Evolutionary conservation across 1,284 basidiomycete genomes (phyloP), one percentile per base, ranked within the genome.

Genomic region (Lignosus rhinocerotis): DNA sequence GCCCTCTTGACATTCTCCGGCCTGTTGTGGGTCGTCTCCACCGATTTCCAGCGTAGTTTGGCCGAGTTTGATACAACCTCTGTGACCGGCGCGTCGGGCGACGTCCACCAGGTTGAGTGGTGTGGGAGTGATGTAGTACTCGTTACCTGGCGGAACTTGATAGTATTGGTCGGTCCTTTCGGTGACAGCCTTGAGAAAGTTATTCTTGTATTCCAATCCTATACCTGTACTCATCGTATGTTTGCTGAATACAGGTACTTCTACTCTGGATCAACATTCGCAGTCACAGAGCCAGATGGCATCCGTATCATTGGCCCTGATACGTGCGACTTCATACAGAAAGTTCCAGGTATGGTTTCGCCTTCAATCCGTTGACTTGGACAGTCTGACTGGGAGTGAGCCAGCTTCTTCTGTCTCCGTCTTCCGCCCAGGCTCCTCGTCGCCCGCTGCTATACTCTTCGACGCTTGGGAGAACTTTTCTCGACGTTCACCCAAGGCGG

Each of bases 81-180:
- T 25, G 78, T 83, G 0, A 66, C 67, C 10, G 81, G 78, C 8
- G 82, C 78, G 0, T 79, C 84, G 17, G 87, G 85, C 2, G 70
- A 78, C 8, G 79, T 90, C 6, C 74, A 81, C 32, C 87, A 89
- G 65, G 87, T 96, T 0, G 90, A 92, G 69, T 99, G 97, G 97
- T 98, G 96, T 69, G 96, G 96, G 6, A 95, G 95, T 70, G 95
- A 99, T 73, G 94, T 94, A 0, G 90, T 99, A 30, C 82, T 94
- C 2, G 81, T 98, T 16, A 89, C 87, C 2, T 98, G 93, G 90
- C 84, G 85, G 39, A 79, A 83, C n/a, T 77, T 88, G 46, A 90
- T 90, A 0, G 76, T 96, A 14, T 81, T 99, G 48, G 90, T 98
- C 9, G 96, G 96, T 2, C 96, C 96, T 4, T 93, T 88, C 62